A percentile compares a stretch with the other conserved stretches of the same genome.
These are phyloP conservation scores for Candida methanosorbosa DNA, from an alignment of 805 yeast genomes.

Conservation along the genomic window DNA sequence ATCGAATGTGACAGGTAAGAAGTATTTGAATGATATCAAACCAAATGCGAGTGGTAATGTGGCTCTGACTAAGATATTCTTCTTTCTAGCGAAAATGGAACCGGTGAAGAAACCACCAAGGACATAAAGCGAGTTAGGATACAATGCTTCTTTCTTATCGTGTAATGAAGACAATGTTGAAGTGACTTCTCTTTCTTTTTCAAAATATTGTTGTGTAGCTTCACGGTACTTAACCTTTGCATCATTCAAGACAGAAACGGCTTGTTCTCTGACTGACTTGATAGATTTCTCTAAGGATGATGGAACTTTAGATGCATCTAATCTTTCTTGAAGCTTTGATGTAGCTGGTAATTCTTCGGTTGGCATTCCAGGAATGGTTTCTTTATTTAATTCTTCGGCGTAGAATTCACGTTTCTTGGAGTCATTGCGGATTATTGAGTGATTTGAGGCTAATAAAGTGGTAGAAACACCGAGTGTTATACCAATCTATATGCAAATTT, in stretches of 20 bases:
- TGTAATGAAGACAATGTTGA: conserved; percentile 57
- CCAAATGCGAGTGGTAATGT: conserved; percentile 56
- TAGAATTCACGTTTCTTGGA: conserved; percentile 20
- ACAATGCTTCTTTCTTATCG: conserved; percentile 53
- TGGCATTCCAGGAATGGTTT: conserved; percentile 16
- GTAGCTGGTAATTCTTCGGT: conserved; percentile 9
- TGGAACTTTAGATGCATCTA: conserved; percentile 23
- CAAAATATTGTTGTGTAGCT: conserved; percentile 41
- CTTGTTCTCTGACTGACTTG: conserved; percentile 36
- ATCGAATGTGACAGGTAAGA: conserved; percentile 63
- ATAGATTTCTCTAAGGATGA: conserved; percentile 38
- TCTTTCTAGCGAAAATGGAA: conserved; percentile 60
- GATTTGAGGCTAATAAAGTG: not conserved
- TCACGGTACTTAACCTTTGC: conserved; percentile 34
- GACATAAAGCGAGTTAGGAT: conserved; percentile 66
- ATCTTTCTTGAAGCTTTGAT: conserved; percentile 8
- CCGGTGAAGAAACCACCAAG: conserved; percentile 66
- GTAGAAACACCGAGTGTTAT: not conserved
- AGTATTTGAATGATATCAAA: conserved; percentile 51
- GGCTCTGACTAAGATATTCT: conserved; percentile 45
- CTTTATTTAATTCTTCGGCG: conserved; percentile 6
- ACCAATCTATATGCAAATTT: not conserved
- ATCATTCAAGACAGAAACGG: conserved; percentile 23
- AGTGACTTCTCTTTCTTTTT: conserved; percentile 55
- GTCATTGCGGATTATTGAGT: conserved; percentile 10